These are phyloP conservation scores for Linnemannia schmuckeri DNA, from an alignment of 192 early-diverging fungal genomes.

Conservation along the genomic window DNA sequence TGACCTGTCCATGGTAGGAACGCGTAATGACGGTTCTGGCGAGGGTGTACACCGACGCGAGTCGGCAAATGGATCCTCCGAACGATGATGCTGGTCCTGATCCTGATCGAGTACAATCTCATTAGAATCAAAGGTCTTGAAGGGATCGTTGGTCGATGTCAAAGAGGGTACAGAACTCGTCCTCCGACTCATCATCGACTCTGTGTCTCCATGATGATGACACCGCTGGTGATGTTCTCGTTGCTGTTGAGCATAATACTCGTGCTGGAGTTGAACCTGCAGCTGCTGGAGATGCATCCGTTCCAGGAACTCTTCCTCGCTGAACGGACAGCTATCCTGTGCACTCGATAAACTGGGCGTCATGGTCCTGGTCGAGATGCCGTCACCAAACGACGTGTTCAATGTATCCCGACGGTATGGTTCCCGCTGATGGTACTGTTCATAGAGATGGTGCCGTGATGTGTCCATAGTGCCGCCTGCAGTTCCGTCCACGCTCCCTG, in stretches of 20 bases:
- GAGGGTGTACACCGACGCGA: background rate
- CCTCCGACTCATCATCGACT: constrained; percentile 19
- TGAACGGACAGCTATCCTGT: constrained; percentile 22
- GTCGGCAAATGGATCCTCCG: background rate
- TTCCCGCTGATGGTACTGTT: background rate
- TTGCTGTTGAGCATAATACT: constrained; percentile 14
- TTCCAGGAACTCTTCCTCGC: constrained; percentile 37
- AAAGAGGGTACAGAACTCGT: constrained; percentile 36
- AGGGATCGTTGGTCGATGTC: constrained; percentile 52
- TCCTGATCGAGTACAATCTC: background rate
- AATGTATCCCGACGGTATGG: constrained; percentile 28
- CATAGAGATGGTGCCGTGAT: background rate
- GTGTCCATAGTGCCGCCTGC: constrained; percentile 2
- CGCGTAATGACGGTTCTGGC: background rate
- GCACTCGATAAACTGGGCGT: constrained; percentile 25
- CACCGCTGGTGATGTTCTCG: background rate
- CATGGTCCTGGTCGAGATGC: constrained; percentile 17
- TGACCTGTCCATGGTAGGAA: background rate
- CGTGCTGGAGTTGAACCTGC: constrained; percentile 25
- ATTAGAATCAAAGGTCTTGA: constrained; percentile 53
- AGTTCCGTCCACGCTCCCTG: constrained; percentile 15
- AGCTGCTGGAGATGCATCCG: constrained; percentile 21
- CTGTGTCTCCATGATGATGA: background rate
- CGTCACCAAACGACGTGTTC: background rate
- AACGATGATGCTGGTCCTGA: background rate